Evolutionary conservation across 768 basidiomycete genomes (phyloP).

Genomic region (Guyanaporus albipodus): DNA sequence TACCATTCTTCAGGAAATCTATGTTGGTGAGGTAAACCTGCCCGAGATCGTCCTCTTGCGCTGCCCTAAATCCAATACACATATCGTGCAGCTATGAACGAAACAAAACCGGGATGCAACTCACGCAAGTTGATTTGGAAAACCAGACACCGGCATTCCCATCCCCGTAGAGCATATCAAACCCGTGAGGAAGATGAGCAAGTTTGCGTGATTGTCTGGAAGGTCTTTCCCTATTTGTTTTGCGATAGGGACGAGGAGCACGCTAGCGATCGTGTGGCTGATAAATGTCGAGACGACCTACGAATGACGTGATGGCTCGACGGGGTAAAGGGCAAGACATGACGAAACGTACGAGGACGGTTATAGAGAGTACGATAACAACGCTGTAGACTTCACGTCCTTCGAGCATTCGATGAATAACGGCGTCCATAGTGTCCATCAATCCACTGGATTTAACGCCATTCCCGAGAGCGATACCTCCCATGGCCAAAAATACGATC

Average conservation of each 20-base stretch:
- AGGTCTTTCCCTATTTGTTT: conserved; percentile 82
- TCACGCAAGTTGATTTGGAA: conserved; percentile 96
- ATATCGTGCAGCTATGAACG: background rate
- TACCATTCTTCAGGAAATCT: conserved; percentile 91
- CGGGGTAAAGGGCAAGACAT: background rate
- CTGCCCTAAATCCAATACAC: conserved; percentile 50
- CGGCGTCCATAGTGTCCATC: conserved; percentile 67
- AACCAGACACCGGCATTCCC: conserved; percentile 99
- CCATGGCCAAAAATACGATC: conserved; percentile 96
- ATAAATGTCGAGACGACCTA: conserved; percentile 92
- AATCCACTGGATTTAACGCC: conserved; percentile 90
- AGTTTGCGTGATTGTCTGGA: conserved; percentile 60
- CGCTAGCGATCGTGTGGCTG: conserved; percentile 95
- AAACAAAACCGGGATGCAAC: conserved; percentile 19
- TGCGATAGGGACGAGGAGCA: conserved; percentile 96
- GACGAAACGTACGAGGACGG: conserved; percentile 56
- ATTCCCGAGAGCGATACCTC: conserved; percentile 93
- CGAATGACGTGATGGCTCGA: background rate
- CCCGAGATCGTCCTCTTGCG: conserved; percentile 93
- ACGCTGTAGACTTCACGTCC: conserved; percentile 66
- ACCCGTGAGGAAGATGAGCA: conserved; percentile 91
- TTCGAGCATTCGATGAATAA: conserved; percentile 55
- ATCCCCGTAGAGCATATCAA: conserved; percentile 94
- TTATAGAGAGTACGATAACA: conserved; percentile 61
- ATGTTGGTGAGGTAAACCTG: conserved; percentile 78